Evolutionary conservation across 2,329 filamentous ascomycete genomes (phyloP).

Genomic region (Penicillium hesseltinei): DNA sequence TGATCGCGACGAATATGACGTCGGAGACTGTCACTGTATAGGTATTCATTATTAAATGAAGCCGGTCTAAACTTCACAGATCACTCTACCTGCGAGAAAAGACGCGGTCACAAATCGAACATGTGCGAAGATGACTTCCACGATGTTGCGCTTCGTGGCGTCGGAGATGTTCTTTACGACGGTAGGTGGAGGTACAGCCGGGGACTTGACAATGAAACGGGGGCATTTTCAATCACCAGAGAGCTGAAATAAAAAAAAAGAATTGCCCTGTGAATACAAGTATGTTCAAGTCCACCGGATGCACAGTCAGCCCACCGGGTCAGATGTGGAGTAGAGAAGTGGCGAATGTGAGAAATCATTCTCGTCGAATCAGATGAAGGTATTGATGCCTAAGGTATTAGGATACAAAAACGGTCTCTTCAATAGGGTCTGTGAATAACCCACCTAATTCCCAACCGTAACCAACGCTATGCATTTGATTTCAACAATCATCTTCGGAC

Average conservation of each 20-base stretch:
- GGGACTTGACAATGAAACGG: background rate
- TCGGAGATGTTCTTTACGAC: background rate
- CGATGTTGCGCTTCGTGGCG: background rate
- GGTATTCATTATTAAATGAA: background rate
- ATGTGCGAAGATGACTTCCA: background rate
- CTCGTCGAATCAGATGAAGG: too few species aligned
- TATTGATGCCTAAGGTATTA: background rate
- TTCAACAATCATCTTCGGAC: too few species aligned
- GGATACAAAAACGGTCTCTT: too few species aligned
- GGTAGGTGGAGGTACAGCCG: background rate
- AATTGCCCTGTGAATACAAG: background rate
- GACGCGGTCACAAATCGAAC: background rate
- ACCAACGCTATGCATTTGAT: too few species aligned
- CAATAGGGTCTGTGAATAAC: too few species aligned
- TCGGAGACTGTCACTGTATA: background rate
- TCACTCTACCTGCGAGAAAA: background rate
- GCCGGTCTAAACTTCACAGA: background rate
- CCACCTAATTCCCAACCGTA: too few species aligned
- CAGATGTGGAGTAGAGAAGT: background rate
- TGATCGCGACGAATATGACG: background rate
- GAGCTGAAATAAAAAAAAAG: background rate
- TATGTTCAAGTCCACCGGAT: background rate
- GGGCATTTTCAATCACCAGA: background rate
- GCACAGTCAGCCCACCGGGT: background rate
- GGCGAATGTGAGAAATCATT: background rate